These are phyloP conservation scores for Melanogaster broomeanus DNA, from an alignment of 768 basidiomycete species.

Conservation along the genomic window DNA sequence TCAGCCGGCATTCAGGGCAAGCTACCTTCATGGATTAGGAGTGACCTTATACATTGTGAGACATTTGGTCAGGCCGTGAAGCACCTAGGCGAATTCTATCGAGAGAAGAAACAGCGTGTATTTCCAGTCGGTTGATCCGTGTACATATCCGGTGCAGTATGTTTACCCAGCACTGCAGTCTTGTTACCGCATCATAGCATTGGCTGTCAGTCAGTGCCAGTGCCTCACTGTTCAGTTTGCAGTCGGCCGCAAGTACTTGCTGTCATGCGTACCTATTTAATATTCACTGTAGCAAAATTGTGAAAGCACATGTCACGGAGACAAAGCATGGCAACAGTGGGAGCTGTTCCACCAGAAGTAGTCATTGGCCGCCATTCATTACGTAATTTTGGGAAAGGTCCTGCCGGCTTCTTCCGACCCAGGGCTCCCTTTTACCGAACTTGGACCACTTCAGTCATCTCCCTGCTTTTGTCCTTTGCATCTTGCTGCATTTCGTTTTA, in stretches of 20 bases:
- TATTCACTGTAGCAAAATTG: too few species aligned
- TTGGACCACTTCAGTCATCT: not conserved
- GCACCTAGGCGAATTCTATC: conserved; percentile 69
- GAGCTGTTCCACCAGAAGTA: not conserved
- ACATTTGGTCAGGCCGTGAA: conserved; percentile 74
- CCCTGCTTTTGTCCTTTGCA: not conserved
- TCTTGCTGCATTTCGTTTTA: not conserved
- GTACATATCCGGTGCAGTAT: conserved; percentile 2
- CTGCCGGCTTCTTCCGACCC: conserved; percentile 18
- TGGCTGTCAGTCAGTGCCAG: too few species aligned
- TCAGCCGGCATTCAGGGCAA: conserved; percentile 69
- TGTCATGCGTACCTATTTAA: too few species aligned
- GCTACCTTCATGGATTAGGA: conserved; percentile 89
- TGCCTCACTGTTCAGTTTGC: too few species aligned
- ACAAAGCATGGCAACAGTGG: not conserved
- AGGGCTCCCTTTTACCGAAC: conserved; percentile 12
- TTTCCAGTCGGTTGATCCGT: not conserved
- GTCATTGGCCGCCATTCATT: conserved; percentile 2
- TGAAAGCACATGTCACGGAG: too few species aligned
- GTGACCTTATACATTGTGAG: conserved; percentile 54
- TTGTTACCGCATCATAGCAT: too few species aligned
- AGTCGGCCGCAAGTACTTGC: too few species aligned
- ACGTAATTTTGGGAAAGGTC: not conserved
- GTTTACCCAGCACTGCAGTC: too few species aligned
- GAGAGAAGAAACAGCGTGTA: conserved; percentile 44